Conservation (phyloP, 2,329 filamentous ascomycete genomes). For the Phaeoacremonium minimum region DNA sequence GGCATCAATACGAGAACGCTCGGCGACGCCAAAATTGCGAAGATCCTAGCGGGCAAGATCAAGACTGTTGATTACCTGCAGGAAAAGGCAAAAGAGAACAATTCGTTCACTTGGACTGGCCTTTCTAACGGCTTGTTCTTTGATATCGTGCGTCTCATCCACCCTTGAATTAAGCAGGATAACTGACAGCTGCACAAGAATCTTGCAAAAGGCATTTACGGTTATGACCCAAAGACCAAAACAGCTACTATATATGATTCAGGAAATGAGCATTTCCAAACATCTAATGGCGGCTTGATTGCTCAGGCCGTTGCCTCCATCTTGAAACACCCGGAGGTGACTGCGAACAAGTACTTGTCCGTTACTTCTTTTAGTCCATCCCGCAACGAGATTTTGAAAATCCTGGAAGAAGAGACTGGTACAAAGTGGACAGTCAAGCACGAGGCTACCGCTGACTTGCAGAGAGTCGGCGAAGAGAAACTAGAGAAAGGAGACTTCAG, state of each 20-base stretch:
- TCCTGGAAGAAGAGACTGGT: constrained; percentile 47
- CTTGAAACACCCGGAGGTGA: constrained; percentile 42
- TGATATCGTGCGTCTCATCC: constrained; percentile 43
- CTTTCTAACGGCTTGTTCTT: constrained; percentile 57
- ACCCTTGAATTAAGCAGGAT: neutral
- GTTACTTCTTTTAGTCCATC: constrained; percentile 52
- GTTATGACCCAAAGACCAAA: constrained; percentile 42
- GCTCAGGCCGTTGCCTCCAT: constrained; percentile 46
- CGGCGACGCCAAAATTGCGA: constrained; percentile 16
- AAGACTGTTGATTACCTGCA: constrained; percentile 45
- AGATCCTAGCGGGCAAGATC: constrained; percentile 22
- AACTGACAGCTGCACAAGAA: constrained; percentile 15
- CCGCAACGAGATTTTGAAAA: constrained; percentile 51
- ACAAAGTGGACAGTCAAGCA: constrained; percentile 43
- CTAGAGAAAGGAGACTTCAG: constrained; percentile 31
- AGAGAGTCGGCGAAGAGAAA: constrained; percentile 34
- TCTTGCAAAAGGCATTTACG: constrained; percentile 42
- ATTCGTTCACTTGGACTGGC: constrained; percentile 53
- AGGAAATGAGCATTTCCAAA: constrained; percentile 46
- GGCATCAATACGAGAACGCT: constrained; percentile 23
- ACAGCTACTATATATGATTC: constrained; percentile 52
- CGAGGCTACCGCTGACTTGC: constrained; percentile 24
- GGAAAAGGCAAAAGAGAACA: constrained; percentile 35
- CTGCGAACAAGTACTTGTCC: constrained; percentile 54
- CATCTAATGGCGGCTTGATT: constrained; percentile 46